Conservation (phyloP, 1,284 basidiomycete genomes). For the Puccinia polysora region DNA sequence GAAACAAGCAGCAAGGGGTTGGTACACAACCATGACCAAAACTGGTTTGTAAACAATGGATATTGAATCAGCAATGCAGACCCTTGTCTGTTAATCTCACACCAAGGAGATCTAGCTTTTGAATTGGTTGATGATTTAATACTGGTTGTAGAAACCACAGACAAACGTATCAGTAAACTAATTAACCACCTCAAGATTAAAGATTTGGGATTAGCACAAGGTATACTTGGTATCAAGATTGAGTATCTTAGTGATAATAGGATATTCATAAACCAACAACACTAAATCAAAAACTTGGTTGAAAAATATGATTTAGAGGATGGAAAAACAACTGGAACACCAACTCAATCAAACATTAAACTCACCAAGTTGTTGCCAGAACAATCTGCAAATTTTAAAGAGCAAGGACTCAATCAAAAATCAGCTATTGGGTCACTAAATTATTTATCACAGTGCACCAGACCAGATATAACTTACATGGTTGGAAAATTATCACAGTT, state of each 20-base stretch:
- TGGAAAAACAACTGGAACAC: slow-evolving; percentile 1
- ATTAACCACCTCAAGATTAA: not conserved
- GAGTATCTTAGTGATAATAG: not conserved
- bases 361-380: not conserved
- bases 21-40: slow-evolving; percentile 2
- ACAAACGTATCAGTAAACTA: not conserved
- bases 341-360: not conserved
- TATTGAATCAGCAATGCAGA: not conserved
- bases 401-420: not conserved
- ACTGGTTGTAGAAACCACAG: not conserved
- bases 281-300: not conserved
- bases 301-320: slow-evolving; percentile 14
- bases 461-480: not conserved
- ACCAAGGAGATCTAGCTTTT: not conserved
- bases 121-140: not conserved
- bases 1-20: not conserved
- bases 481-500: not conserved
- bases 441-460: not conserved
- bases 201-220: not conserved
- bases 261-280: not conserved
- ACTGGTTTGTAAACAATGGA: not conserved
- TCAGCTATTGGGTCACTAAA: not conserved
- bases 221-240: slow-evolving; percentile 1
- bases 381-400: not conserved
- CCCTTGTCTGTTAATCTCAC: not conserved